Base-by-base conservation (phyloP, 1,284 basidiomycete species). In the Melampsora abietis-canadensis region DNA sequence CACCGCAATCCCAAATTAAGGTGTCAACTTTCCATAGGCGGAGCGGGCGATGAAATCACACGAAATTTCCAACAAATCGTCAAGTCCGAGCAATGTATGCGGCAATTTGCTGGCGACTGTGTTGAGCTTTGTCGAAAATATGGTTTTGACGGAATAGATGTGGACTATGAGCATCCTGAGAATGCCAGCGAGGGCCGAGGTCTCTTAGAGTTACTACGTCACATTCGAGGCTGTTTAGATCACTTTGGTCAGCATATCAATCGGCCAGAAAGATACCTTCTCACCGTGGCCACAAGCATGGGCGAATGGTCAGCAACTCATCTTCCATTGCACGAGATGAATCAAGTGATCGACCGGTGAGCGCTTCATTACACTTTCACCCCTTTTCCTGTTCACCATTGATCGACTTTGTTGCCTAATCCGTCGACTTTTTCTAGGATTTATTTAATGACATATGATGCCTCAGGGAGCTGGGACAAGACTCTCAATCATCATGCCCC, bases 131-230 rank as follows among this genome's bases (percentile, higher is more conserved):
- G 70, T 37, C n/a, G 63, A 31, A 74, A 40, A 44, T 74, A 74
- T 57, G 70, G 70, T 2, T 74, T 74, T 47, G 70, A 74, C 60
- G 70, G 70, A 15, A 74, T 74, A 27, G 70, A 74, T 63, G 64
- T 74, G 64, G 70, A 74, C 47, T 74, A 74, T 37, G 70, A 74
- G 48, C 70, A 74, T 66, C 70, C 70, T 44, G 70, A 74, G 64
- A 74, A 59, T 46, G 10, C 63, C 31, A 24, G 30, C 24, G 63
- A 74, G 57, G 70, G 70, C 15, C 64, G 54, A n/a, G 70, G 70
- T 24, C 54, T 74, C 4, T 34, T 74, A 15, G 70, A 66, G 47
- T 24, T 74, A 44, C 48, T 74, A 0, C 27, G 64, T 15, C 64
- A 74, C 46, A 59, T 37, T 47, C 70, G 70, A 14, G 54, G 30